phyloP scores from a whole-genome alignment of 257 asterid species.

The Voacanga thouarsii region DNA sequence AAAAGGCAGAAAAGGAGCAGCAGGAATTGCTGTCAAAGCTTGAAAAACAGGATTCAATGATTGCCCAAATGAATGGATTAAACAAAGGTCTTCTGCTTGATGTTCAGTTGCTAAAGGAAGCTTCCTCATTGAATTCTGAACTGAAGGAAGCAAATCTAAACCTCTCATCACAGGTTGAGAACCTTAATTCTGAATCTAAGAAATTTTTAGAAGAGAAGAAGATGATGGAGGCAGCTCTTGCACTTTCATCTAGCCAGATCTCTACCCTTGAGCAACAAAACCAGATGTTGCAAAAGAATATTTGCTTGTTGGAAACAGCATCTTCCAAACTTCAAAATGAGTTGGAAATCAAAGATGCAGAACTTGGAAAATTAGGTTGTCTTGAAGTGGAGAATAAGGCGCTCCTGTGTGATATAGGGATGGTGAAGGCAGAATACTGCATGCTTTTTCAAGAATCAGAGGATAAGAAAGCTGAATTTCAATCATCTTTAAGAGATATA shows the following conservation, averaged over 20 bases:
- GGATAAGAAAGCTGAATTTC: constrained; percentile 35
- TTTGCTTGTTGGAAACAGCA: constrained; percentile 39
- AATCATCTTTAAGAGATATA: constrained; percentile 30
- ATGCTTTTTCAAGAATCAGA: constrained; percentile 53
- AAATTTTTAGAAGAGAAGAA: constrained; percentile 46
- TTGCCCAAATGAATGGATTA: constrained; percentile 23
- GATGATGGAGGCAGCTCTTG: constrained; percentile 58
- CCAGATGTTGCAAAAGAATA: constrained; percentile 38
- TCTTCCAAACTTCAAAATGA: constrained; percentile 41
- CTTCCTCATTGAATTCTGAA: constrained; percentile 28
- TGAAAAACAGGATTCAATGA: constrained; percentile 21
- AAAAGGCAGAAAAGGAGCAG: constrained; percentile 28
- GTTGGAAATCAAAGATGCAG: constrained; percentile 48
- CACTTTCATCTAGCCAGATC: constrained; percentile 42
- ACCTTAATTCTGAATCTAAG: constrained; percentile 38
- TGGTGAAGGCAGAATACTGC: constrained; percentile 35
- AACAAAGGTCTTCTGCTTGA: constrained; percentile 37
- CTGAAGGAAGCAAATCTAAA: constrained; percentile 29
- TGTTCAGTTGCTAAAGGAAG: constrained; percentile 29
- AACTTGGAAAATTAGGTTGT: constrained; percentile 39
- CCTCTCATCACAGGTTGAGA: constrained; percentile 34
- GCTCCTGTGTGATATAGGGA: constrained; percentile 38
- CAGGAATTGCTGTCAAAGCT: constrained; percentile 28
- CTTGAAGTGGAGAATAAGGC: constrained; percentile 52
- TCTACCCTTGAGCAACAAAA: constrained; percentile 51